Evolutionary conservation across 208 protist species (phyloP), one percentile per base, ranked within the genome.

Genomic region (Trypanosoma scelopori): DNA sequence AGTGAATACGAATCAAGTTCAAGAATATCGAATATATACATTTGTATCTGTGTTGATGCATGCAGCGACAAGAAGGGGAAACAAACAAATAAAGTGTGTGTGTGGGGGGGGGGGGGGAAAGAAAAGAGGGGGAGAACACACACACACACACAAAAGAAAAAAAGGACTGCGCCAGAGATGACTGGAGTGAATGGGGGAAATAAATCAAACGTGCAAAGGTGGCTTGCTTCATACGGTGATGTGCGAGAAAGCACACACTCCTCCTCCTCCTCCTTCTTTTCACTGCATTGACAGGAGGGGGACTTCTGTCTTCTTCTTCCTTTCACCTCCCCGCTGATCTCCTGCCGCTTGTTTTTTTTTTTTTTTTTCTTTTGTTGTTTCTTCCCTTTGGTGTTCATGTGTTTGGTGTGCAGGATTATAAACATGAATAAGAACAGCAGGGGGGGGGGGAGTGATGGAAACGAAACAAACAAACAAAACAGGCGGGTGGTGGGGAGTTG

Each of bases 1-100:
- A 18, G 35, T 48, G 46, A 16, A 45, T 51, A 22, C 49, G 22
- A 49, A 35, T 45, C 16, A 37, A 46, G 25, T 23, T 45, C 11
- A 37, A 58, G n/a, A 61, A 13, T 61, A 18, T 37, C 45, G 6
- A 35, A 62, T 52, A 51, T 51, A 62, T 52, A 51, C 32, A 37
- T 37, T 37, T 37, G 9, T 37, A 37, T 37, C 32, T 9, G 9
- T 11, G 9, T 11, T 20, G 11, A 48, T 16, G n/a, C n/a, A 45
- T 52, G 6, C 13, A 55, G 16, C 13, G 45, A 57, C 23, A 53
- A 65, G 25, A 65, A 41, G 25, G 41, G 28, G 47, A 22, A 51
- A 25, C 18, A 68, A 52, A 37, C 22, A 57, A 68, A 49, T 48
- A 20, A 1, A 57, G 32, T 25, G 46, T 12, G 18, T 25, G 25